Evolutionary conservation across 208 protist species (phyloP).

Genomic region (Leishmania tropica): DNA sequence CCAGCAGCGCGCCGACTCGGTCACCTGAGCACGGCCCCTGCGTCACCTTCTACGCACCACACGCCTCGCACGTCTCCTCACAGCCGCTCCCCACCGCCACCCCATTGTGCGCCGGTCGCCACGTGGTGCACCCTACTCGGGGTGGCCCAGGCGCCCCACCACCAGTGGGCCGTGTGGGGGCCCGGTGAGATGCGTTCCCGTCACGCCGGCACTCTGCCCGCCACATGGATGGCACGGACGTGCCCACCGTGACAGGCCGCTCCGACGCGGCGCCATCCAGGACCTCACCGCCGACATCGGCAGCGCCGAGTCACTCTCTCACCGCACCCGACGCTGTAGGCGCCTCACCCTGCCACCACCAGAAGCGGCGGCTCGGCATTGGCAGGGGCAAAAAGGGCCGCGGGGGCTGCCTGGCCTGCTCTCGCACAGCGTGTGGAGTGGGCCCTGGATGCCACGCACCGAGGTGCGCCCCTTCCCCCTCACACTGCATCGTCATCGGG

Average conservation of each 20-base stretch:
- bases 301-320: no score
- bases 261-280: background rate
- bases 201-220: background rate
- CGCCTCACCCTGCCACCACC: background rate
- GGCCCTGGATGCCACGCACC: no score
- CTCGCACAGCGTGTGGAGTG: background rate
- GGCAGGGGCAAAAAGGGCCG: background rate
- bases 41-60: no score
- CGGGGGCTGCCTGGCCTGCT: background rate
- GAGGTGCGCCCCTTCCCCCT: background rate
- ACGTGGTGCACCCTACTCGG: no score
- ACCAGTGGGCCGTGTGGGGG: background rate
- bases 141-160: background rate
- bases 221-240: no score
- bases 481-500: background rate
- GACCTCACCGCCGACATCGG: background rate
- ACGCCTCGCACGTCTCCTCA: background rate
- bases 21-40: background rate
- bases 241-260: background rate
- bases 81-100: background rate
- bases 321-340: background rate
- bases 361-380: background rate
- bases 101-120: no score
- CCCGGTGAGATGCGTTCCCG: background rate
- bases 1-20: background rate